A percentile compares a stretch with the other conserved stretches of the same genome.
These are phyloP conservation scores for Candida lessepsii DNA, from an alignment of 805 yeast genomes.

Conservation along the genomic window DNA sequence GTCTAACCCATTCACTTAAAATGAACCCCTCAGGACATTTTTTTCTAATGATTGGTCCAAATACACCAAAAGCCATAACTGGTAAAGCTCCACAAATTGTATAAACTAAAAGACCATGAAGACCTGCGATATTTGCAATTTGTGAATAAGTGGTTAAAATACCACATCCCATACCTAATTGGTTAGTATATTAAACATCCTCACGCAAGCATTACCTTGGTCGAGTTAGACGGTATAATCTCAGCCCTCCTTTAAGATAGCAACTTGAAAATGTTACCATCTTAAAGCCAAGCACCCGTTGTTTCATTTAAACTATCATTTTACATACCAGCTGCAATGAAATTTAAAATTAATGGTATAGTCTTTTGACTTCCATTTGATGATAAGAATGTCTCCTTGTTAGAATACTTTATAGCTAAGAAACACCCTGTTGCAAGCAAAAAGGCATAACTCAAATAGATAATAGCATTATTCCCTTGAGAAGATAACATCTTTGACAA, in stretches of 20 bases:
- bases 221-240: constrained; percentile 45
- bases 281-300: constrained; percentile 3
- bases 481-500: constrained; percentile 29
- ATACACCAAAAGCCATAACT: constrained; percentile 72
- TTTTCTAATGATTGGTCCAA: constrained; percentile 78
- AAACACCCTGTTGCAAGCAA: constrained; percentile 39
- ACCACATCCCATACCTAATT: constrained; percentile 82
- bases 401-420: constrained; percentile 56
- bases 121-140: constrained; percentile 80
- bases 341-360: constrained; percentile 79
- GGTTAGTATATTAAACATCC: constrained; percentile 30
- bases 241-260: constrained; percentile 24
- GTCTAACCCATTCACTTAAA: constrained; percentile 91
- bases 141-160: constrained; percentile 81
- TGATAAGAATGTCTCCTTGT: constrained; percentile 60
- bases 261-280: too few species aligned
- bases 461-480: constrained; percentile 44
- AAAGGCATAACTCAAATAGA: constrained; percentile 39
- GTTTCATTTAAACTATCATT: neutral
- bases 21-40: constrained; percentile 89
- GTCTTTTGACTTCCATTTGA: constrained; percentile 81
- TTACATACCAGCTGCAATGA: constrained; percentile 83
- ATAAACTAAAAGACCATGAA: constrained; percentile 84
- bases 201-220: constrained; percentile 46
- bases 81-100: constrained; percentile 80